Evolutionary conservation across 768 basidiomycete genomes (phyloP).

Genomic region (Obba rivulosa): DNA sequence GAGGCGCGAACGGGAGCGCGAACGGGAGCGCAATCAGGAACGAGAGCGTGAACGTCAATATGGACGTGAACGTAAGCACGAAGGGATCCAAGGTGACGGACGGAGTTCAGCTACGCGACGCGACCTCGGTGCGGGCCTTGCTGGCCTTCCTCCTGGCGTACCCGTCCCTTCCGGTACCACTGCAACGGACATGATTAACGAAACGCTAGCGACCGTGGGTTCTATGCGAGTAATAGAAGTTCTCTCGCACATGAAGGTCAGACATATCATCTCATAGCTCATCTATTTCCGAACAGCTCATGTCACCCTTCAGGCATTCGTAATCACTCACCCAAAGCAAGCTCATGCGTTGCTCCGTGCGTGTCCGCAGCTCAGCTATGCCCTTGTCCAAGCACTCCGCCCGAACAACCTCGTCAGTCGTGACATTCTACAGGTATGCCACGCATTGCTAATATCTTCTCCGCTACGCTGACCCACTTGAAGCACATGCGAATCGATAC

Average conservation of each 20-base stretch:
- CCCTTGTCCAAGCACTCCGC: conserved; percentile 90
- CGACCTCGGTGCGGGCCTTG: conserved; percentile 44
- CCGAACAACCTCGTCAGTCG: conserved; percentile 92
- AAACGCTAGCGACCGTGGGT: conserved; percentile 78
- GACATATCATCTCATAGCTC: conserved; percentile 21
- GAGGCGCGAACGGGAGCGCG: too few relatives aligned
- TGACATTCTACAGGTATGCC: conserved; percentile 66
- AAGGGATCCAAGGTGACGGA: conserved; percentile 12
- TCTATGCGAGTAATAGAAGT: conserved; percentile 88
- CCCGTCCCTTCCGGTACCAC: conserved; percentile 66
- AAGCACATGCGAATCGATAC: conserved; percentile 49
- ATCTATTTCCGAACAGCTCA: background rate
- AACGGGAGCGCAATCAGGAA: too few relatives aligned
- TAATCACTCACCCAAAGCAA: conserved; percentile 87
- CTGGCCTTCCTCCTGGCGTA: conserved; percentile 69
- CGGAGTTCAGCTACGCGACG: background rate
- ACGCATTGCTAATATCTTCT: background rate
- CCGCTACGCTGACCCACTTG: background rate
- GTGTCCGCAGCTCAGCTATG: conserved; percentile 93
- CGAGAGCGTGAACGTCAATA: too few relatives aligned
- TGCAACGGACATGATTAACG: conserved; percentile 77
- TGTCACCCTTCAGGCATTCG: conserved; percentile 61
- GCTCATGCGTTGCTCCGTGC: conserved; percentile 71
- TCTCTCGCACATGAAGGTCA: conserved; percentile 96
- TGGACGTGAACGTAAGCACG: too few relatives aligned